Percentiles rank a stretch among this genome's conserved stretches.
Evolutionary conservation across 73 alveolate genomes (phyloP).

Genomic region (Stentor roeselii): DNA sequence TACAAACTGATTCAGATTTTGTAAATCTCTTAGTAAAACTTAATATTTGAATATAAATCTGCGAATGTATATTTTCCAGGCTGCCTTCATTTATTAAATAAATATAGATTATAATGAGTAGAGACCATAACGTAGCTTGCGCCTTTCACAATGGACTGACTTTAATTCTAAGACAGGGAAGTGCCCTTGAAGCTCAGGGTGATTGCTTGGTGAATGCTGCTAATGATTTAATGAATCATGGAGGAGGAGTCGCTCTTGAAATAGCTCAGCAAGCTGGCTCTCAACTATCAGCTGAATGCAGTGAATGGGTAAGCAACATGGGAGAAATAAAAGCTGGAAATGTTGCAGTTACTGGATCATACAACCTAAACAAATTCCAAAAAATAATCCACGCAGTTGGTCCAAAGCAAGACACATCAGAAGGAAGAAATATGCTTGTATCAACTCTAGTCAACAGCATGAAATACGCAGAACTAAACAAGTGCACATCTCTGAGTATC

Average conservation of each 20-base stretch:
- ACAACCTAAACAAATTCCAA: neutral
- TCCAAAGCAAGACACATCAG: slow-evolving; percentile 10
- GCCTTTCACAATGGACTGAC: too few relatives aligned
- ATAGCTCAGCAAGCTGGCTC: neutral
- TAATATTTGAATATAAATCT: too few relatives aligned
- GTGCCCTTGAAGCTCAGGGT: neutral
- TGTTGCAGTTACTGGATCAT: neutral
- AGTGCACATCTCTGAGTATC: neutral
- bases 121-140: too few relatives aligned
- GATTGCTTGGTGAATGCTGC: neutral
- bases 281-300: neutral
- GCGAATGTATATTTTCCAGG: too few relatives aligned
- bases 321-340: neutral
- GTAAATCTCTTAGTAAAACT: too few relatives aligned
- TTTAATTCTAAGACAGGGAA: too few relatives aligned
- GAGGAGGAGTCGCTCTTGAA: neutral
- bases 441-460: slow-evolving; percentile 8
- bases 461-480: neutral
- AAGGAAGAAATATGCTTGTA: neutral
- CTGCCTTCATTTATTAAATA: too few relatives aligned
- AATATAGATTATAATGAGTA: too few relatives aligned
- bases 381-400: slow-evolving; percentile 41
- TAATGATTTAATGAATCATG: neutral
- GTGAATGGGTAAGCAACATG: neutral
- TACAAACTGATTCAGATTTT: too few relatives aligned